Conservation (phyloP, 2,329 filamentous ascomycete genomes). For the Coniella lustricola region DNA sequence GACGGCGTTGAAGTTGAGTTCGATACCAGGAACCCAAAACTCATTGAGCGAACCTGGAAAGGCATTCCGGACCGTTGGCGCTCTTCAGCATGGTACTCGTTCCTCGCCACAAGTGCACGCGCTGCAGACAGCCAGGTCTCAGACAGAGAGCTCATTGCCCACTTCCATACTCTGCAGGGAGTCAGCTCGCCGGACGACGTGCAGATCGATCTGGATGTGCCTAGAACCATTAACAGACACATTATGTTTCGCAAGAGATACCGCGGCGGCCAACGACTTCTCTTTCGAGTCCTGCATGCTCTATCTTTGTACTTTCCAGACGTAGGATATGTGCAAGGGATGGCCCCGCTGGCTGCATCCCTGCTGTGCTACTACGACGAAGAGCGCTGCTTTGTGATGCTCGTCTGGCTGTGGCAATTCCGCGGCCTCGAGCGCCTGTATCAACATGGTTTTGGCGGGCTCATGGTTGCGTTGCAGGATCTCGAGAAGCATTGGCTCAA, state of each 20-base stretch:
- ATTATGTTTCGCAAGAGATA: constrained; percentile 96
- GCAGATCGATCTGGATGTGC: constrained; percentile 96
- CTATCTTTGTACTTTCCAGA: constrained; percentile 86
- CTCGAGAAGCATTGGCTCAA: constrained; percentile 80
- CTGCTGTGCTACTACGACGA: constrained; percentile 96
- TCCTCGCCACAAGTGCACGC: constrained; percentile 71
- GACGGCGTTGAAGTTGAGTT: constrained; percentile 67
- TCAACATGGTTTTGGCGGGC: constrained; percentile 70
- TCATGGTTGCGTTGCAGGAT: constrained; percentile 79
- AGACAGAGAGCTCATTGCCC: constrained; percentile 64
- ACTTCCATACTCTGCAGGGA: constrained; percentile 67
- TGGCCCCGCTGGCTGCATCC: constrained; percentile 89
- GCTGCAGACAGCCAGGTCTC: constrained; percentile 54
- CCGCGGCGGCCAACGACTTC: constrained; percentile 79
- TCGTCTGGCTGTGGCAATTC: constrained; percentile 88
- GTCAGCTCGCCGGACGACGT: constrained; percentile 80
- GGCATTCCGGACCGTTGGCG: constrained; percentile 96
- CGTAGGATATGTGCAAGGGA: constrained; percentile 94
- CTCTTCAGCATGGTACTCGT: constrained; percentile 88
- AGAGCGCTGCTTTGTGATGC: constrained; percentile 89
- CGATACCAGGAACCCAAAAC: constrained; percentile 72
- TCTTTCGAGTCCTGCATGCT: constrained; percentile 89
- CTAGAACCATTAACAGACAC: constrained; percentile 86
- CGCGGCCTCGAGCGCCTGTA: constrained; percentile 83
- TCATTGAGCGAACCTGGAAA: constrained; percentile 93